Evolutionary conservation across 192 early-diverging fungal species (phyloP).

Genomic region (Coemansia sp.): DNA sequence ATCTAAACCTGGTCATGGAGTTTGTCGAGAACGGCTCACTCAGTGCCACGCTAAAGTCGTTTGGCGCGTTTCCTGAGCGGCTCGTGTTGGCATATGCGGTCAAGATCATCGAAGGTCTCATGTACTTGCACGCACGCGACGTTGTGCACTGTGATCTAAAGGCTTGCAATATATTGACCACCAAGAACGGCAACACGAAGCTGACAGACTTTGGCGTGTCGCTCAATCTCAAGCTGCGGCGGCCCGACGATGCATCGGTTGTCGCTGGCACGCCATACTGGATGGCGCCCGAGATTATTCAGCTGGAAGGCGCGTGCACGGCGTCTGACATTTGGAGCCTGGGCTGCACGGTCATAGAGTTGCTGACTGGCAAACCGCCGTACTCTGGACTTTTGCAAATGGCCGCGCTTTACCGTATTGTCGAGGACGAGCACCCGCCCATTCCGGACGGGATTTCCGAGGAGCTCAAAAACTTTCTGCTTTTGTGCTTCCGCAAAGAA

Average conservation of each 20-base stretch:
- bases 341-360: slow-evolving; percentile 91
- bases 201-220: slow-evolving; percentile 97
- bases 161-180: slow-evolving; percentile 93
- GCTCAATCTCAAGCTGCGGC: slow-evolving; percentile 74
- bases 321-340: slow-evolving; percentile 95
- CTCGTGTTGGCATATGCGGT: slow-evolving; percentile 81
- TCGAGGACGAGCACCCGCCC: slow-evolving; percentile 86
- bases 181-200: slow-evolving; percentile 95
- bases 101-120: slow-evolving; percentile 87
- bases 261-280: slow-evolving; percentile 85
- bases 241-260: slow-evolving; percentile 65
- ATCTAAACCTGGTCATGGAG: slow-evolving; percentile 86
- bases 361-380: slow-evolving; percentile 90
- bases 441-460: slow-evolving; percentile 77
- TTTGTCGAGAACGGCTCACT: slow-evolving; percentile 94
- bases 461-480: slow-evolving; percentile 79
- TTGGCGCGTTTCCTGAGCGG: slow-evolving; percentile 89
- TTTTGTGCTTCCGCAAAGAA: slow-evolving; percentile 84
- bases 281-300: slow-evolving; percentile 93
- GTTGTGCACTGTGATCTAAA: slow-evolving; percentile 96
- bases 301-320: slow-evolving; percentile 82
- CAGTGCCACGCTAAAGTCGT: slow-evolving; percentile 77
- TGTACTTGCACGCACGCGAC: slow-evolving; percentile 84
- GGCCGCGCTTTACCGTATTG: slow-evolving; percentile 92
- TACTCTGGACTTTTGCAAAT: slow-evolving; percentile 83